Evolutionary conservation across 345 rosid genomes (phyloP).

Genomic region (Euclidium syriacum): DNA sequence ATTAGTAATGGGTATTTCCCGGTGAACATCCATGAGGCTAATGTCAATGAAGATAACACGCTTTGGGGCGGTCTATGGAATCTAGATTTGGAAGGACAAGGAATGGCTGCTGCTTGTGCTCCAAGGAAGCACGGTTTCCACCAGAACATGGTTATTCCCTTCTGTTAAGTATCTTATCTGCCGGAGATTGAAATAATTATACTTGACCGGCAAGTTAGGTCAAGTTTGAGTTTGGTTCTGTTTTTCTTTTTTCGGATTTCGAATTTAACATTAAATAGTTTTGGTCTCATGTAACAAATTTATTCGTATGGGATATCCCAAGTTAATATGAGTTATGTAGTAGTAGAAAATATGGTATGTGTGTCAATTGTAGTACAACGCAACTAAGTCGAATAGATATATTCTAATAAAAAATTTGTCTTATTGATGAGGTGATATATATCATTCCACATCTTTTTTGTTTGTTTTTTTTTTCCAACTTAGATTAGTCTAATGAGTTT

Average conservation of each 20-base stretch:
- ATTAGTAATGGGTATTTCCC: constrained; percentile 27
- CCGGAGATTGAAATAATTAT: background rate
- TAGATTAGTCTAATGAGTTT: background rate
- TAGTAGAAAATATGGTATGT: background rate
- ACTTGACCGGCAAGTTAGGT: constrained; percentile 25
- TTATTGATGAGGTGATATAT: background rate
- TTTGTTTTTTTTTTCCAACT: too few relatives aligned
- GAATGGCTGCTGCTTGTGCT: constrained; percentile 26
- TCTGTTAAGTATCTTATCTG: constrained; percentile 28
- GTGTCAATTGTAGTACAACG: background rate
- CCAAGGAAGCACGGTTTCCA: constrained; percentile 40
- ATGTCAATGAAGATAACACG: constrained; percentile 36
- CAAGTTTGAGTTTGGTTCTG: constrained; percentile 22
- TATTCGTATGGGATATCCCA: background rate
- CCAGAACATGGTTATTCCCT: constrained; percentile 46
- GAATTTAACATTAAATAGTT: background rate
- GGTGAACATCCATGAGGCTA: constrained; percentile 26
- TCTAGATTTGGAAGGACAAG: constrained; percentile 54
- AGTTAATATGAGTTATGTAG: constrained; percentile 4
- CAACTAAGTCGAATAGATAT: background rate
- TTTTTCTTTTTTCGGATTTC: background rate
- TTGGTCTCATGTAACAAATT: constrained; percentile 12
- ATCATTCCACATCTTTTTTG: too few relatives aligned
- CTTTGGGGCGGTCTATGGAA: constrained; percentile 79
- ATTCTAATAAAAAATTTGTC: background rate